Evolutionary conservation across 345 rosid genomes (phyloP), one percentile per base, ranked within the genome.

Genomic region (Melaleuca quinquenervia): DNA sequence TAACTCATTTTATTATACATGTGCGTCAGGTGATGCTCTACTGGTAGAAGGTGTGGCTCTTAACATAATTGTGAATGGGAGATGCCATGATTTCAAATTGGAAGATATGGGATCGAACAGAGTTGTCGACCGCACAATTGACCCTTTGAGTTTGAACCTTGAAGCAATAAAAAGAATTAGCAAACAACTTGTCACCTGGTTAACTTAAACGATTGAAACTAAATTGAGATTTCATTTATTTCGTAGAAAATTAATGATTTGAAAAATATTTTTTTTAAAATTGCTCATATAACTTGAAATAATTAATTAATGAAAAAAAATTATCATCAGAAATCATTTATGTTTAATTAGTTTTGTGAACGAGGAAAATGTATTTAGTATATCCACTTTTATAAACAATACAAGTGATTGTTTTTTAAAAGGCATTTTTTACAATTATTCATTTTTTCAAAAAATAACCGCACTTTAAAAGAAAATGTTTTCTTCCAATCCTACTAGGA

Each of bases 351-450:
- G 41, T 41, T 41, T 41, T 4, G 41, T 41, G 41, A 4, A 41
- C 2, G 41, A 41, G 3, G 41, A 41, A 41, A 41, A 41, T 41
- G 4, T 41, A 41, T 41, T 2, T 41, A 2, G 4, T 41, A 41
- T 41, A 41, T 41, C 4, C 41, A 41, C 41, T 41, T 41, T 2
- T 41, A 41, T 41, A 41, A 41, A 7, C 2, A 6, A 51, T 51
- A 51, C 1, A 62, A 62, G 0, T 0, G 0, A 5, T 15, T 10
- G 27, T 62, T 27, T 3, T 62, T 7, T 14, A 0, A 2, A 62
- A 3, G 27, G 15, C 14, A 14, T 8, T 27, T 62, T 62, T 7
- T 18, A 8, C 7, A 62, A 27, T 62, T 2, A 27, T 62, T 62
- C 6, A 15, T 62, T 62, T 29, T n/a, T 29, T 0, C 0, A 1